phyloP scores from a whole-genome alignment of 2,329 filamentous ascomycete genomes.

The Aspergillus quadrilineatus region DNA sequence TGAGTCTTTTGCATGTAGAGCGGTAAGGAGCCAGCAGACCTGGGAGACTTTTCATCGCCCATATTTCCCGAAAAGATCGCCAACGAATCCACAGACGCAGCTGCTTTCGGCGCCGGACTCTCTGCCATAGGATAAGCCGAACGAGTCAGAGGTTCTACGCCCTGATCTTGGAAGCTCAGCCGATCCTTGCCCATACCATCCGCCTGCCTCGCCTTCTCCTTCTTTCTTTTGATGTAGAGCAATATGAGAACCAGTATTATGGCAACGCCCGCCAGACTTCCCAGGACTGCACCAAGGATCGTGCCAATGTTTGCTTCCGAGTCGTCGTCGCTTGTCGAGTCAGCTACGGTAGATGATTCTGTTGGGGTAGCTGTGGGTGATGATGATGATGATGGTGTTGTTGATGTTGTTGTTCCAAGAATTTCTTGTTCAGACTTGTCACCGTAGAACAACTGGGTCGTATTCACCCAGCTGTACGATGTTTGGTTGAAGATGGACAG shows the following conservation, averaged over 20 bases:
- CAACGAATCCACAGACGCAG: conserved; percentile 39
- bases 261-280: conserved; percentile 73
- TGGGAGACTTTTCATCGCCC: conserved; percentile 34
- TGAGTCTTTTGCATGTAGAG: conserved; percentile 22
- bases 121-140: conserved; percentile 47
- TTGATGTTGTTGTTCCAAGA: conserved; percentile 18
- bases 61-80: conserved; percentile 42
- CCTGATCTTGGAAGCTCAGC: conserved; percentile 46
- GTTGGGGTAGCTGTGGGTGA: conserved; percentile 34
- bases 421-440: conserved; percentile 43
- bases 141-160: conserved; percentile 44
- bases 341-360: conserved; percentile 26
- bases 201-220: conserved; percentile 50
- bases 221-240: conserved; percentile 63
- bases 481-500: conserved; percentile 75
- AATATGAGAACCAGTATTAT: conserved; percentile 70
- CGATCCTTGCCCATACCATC: conserved; percentile 59
- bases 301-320: conserved; percentile 45
- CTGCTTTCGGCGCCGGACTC: conserved; percentile 37
- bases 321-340: conserved; percentile 34
- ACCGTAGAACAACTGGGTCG: conserved; percentile 61
- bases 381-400: conserved; percentile 26
- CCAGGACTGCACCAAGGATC: conserved; percentile 78
- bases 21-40: conserved; percentile 21
- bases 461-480: conserved; percentile 75